A percentile compares a stretch with the other conserved stretches of the same genome.
These are phyloP conservation scores for Apiosordaria backusii DNA, from an alignment of 495 filamentous ascomycete species.

Conservation along the genomic window DNA sequence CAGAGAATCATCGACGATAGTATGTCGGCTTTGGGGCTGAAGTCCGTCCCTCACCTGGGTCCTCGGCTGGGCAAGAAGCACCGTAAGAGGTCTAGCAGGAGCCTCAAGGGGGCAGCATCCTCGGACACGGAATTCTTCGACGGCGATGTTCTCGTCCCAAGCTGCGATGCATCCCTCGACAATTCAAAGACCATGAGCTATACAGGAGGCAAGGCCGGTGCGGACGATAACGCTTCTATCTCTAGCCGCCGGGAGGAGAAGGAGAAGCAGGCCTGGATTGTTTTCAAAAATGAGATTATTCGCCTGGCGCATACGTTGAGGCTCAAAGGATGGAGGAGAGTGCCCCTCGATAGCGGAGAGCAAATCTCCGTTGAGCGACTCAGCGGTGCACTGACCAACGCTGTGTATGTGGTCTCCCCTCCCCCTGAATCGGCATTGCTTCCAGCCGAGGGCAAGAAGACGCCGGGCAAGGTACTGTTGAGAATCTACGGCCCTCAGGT, in stretches of 20 bases:
- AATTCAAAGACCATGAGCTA: conserved; percentile 85
- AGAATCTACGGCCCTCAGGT: conserved; percentile 95
- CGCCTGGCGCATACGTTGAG: conserved; percentile 82
- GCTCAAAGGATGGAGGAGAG: conserved; percentile 83
- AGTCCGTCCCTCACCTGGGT: conserved; percentile 33
- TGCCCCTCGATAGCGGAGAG: conserved; percentile 64
- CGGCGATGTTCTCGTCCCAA: conserved; percentile 65
- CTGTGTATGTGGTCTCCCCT: conserved; percentile 88
- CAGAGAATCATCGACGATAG: conserved; percentile 67
- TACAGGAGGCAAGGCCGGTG: conserved; percentile 54
- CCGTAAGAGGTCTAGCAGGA: conserved; percentile 35
- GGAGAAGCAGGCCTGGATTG: conserved; percentile 68
- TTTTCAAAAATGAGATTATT: conserved; percentile 88
- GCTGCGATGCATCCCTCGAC: conserved; percentile 75
- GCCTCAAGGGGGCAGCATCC: conserved; percentile 42
- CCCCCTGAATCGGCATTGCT: conserved; percentile 54
- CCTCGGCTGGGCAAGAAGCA: conserved; percentile 34
- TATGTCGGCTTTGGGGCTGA: conserved; percentile 45
- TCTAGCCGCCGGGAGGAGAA: conserved; percentile 49
- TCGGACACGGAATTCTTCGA: conserved; percentile 83
- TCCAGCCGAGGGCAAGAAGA: conserved; percentile 34
- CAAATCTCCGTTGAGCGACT: conserved; percentile 75
- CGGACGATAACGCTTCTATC: conserved; percentile 43
- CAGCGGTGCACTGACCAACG: conserved; percentile 92
- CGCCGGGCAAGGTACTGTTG: conserved; percentile 69